Evolutionary conservation across 2,329 filamentous ascomycete species (phyloP), one percentile per base, ranked within the genome.

Genomic region (Stromatinia cepivora): DNA sequence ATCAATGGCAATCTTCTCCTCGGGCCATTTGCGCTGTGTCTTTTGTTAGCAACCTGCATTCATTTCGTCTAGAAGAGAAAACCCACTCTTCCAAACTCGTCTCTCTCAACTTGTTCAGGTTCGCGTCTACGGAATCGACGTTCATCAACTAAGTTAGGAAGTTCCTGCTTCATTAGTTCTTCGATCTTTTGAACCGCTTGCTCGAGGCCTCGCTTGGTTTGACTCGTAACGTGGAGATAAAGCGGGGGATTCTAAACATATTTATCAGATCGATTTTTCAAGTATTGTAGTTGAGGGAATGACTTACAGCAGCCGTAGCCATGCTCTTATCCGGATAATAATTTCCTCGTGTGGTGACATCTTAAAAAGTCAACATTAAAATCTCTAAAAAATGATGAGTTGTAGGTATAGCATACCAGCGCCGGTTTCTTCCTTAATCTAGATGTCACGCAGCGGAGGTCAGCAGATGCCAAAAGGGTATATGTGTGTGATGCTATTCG

Each of bases 341-440:
- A 79, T 90, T 94, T 82, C 95, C 95, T 79, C 94, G 91, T 70
- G 94, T 98, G 62, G 95, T 99, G 85, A 99, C 93, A 94, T 99
- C 95, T 98, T 93, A 82, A 82, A 79, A 80, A 78, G 84, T 88
- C 84, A 88, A 87, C 79, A 81, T 87, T 54, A 83, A 81, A 81
- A 80, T 77, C 72, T 78, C 72, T 75, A 75, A 73, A 59, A 76
- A 78, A 77, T 72, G 59, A 72, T 77, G 77, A 77, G 72, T 77
- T 79, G 81, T 81, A 83, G 82, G 82, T 84, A 80, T 83, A 85
- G 88, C 94, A 90, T 99, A 99, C 95, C 95, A 87, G 95, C 94
- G 87, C 95, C 95, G 90, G 94, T 98, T 79, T 97, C 93, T 85
- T 97, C 94, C 90, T 97, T 97, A 79, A 99, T 99, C 95, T 99